Base-by-base conservation (phyloP, 1,284 basidiomycete genomes). In the Microbotryum silenes-acaulis region DNA sequence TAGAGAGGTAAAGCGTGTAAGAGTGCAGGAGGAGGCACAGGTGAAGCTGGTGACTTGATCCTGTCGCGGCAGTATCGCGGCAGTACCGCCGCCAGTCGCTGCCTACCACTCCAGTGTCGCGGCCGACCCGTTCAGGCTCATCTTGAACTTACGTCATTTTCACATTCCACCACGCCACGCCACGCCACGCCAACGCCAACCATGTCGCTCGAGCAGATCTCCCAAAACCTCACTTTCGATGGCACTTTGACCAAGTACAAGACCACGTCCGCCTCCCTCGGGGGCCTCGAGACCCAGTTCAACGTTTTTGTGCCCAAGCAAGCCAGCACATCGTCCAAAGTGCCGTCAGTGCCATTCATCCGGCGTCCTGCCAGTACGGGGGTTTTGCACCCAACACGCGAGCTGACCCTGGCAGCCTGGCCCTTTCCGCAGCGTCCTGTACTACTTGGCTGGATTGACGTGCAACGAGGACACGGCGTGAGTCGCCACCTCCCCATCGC, bases 391-490 rank as follows among this genome's bases (percentile, higher is more conserved):
- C 23, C 21, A 51, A 9, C 49, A 51, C 23, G 31, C 31, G 12
- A 25, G 44, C 44, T 20, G 8, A 23, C 46, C 37, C 8, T 45
- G 44, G 51, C 8, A 44, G 42, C 7, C 21, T 3, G 23, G 12
- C 16, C 10, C 20, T 46, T 31, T 31, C 14, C 6, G 14, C 54
- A 66, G 64, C 27, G 67, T 76, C 2, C 79, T 99, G 9, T 82
- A 89, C 70, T 98, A 91, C 76, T 85, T 99, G 52, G 86, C 93
- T 3, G 94, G 94, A 3, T 76, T 99, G 60, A 92, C 90, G 1
- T 98, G 96, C 77, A 97, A 85, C 18, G 96, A 97, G 75, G 94
- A 97, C 75, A 97, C 90, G 63, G 94, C 85, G 87, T 88, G 72
- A 62, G 81, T 70, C 16, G 21, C 27, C 20, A 16, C 20, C 8